Percentiles rank a stretch among this genome's conserved stretches.
Evolutionary conservation across 768 basidiomycete genomes (phyloP).

Genomic region (Boletus eberwhitei): DNA sequence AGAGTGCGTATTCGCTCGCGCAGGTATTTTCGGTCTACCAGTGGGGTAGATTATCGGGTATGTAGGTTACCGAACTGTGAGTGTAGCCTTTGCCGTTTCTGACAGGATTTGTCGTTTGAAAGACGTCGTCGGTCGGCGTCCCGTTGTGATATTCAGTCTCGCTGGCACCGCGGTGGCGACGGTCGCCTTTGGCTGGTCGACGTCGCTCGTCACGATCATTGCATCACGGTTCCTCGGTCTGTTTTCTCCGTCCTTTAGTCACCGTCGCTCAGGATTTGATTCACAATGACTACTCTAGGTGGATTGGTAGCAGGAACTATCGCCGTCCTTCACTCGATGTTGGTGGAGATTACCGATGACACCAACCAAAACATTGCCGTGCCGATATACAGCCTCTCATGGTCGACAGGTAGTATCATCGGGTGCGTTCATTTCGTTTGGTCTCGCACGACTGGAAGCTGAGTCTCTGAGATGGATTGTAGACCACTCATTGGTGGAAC

Average conservation of each 20-base stretch:
- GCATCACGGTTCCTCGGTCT: slow-evolving; percentile 5
- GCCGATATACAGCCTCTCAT: slow-evolving; percentile 10
- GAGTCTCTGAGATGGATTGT: not conserved
- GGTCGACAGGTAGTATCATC: slow-evolving; percentile 1
- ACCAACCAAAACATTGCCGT: slow-evolving; percentile 13
- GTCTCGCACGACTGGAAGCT: not conserved
- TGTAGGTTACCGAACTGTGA: not conserved
- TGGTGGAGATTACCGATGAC: slow-evolving; percentile 13
- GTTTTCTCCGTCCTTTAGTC: not conserved
- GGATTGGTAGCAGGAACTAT: slow-evolving; percentile 8
- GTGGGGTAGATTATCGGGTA: slow-evolving; percentile 7
- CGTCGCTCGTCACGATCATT: slow-evolving; percentile 4
- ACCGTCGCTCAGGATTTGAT: not conserved
- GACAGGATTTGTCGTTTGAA: not conserved
- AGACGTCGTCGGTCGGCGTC: slow-evolving; percentile 4
- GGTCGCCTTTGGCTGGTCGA: slow-evolving; percentile 7
- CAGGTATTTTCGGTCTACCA: slow-evolving; percentile 6
- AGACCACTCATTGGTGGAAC: slow-evolving; percentile 9
- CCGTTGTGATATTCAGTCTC: slow-evolving; percentile 1
- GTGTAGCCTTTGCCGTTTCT: not conserved
- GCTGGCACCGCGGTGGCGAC: slow-evolving; percentile 3
- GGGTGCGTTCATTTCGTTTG: not conserved
- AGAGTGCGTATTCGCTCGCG: slow-evolving; percentile 2
- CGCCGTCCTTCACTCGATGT: slow-evolving; percentile 8
- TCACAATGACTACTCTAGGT: not conserved